Evolutionary conservation across 2,329 filamentous ascomycete genomes (phyloP).

Genomic region (Apiospora koreana): DNA sequence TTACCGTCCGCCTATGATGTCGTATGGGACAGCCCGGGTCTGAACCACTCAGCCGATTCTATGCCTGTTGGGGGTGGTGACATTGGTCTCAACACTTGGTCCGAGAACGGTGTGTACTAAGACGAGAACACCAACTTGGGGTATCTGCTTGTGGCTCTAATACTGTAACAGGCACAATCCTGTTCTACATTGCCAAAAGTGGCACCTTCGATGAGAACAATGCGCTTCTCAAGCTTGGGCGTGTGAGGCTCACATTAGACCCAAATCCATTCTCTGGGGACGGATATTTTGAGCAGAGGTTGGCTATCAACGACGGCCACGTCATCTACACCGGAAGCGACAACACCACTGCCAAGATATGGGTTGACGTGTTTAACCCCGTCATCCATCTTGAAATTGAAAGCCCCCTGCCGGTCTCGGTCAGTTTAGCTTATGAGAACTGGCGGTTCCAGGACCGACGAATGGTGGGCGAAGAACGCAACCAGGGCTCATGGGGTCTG

Average conservation of each 20-base stretch:
- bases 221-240: conserved; percentile 8
- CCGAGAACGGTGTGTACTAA: background rate
- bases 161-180: background rate
- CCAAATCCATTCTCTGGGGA: conserved; percentile 8
- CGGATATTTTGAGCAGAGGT: background rate
- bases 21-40: background rate
- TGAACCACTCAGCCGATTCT: conserved; percentile 7
- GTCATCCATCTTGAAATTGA: conserved; percentile 1
- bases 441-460: background rate
- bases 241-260: conserved; percentile 6
- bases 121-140: background rate
- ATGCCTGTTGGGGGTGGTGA: conserved; percentile 13
- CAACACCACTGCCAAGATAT: conserved; percentile 7
- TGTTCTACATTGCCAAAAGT: conserved; percentile 12
- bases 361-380: conserved; percentile 7
- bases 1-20: conserved; percentile 1
- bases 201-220: conserved; percentile 14
- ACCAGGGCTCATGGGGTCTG: conserved; percentile 3
- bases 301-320: conserved; percentile 4
- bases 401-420: background rate
- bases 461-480: conserved; percentile 9
- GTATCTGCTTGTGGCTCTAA: background rate
- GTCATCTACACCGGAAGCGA: conserved; percentile 1
- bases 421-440: conserved; percentile 1
- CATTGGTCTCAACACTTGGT: conserved; percentile 11